phyloP scores from a whole-genome alignment of 805 yeast species.

The Suhomyces faveliae region DNA sequence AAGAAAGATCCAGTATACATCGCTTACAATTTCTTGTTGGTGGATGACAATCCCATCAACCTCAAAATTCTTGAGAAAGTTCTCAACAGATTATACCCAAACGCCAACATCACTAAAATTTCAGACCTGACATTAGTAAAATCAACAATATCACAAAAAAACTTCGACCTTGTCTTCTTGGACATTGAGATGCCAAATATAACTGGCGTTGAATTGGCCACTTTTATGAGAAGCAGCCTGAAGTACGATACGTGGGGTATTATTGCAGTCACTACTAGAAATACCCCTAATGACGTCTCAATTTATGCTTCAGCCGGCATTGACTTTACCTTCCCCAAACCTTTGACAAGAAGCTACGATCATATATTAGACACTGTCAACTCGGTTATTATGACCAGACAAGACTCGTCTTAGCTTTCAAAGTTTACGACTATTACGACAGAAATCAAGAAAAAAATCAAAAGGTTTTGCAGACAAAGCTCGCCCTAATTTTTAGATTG shows the following conservation, averaged over 20 bases:
- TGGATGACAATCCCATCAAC: conserved; percentile 44
- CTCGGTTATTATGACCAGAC: conserved; percentile 12
- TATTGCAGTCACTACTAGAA: conserved; percentile 43
- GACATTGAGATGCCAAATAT: conserved; percentile 48
- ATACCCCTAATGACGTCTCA: conserved; percentile 25
- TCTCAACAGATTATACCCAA: conserved; percentile 34
- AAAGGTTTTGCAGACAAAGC: not conserved
- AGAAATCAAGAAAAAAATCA: not conserved
- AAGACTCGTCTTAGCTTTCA: not conserved
- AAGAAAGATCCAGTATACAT: conserved; percentile 13
- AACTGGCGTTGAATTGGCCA: conserved; percentile 39
- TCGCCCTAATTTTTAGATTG: not conserved
- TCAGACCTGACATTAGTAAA: conserved; percentile 31
- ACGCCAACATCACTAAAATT: conserved; percentile 24
- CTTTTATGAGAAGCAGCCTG: conserved; percentile 7
- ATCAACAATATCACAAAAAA: conserved; percentile 13
- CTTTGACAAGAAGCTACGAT: conserved; percentile 24
- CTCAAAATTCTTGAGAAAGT: conserved; percentile 35
- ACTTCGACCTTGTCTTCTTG: conserved; percentile 35
- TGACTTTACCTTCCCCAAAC: conserved; percentile 42
- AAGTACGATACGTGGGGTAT: conserved; percentile 24
- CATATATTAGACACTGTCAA: conserved; percentile 19
- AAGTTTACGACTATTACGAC: not conserved
- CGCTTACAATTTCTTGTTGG: conserved; percentile 24
- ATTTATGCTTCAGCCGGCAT: conserved; percentile 35